Evolutionary conservation across 1,284 basidiomycete species (phyloP), one percentile per base, ranked within the genome.

Genomic region (Psilocybe mexicana): DNA sequence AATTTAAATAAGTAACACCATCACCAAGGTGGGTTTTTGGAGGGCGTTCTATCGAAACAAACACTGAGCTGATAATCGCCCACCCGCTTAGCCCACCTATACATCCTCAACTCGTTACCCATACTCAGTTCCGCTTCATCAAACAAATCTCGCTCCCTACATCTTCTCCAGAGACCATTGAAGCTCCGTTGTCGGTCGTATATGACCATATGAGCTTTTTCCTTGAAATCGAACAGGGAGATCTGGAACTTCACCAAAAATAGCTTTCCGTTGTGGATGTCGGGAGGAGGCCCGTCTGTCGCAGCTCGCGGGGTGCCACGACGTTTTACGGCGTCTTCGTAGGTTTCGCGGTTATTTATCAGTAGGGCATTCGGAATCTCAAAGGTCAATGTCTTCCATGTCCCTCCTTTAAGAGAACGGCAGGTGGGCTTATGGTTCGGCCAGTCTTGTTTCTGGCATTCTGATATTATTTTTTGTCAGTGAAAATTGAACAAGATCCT

Each of bases 191-290:
- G 70, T 18, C 74, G 66, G 58, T 79, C 78, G 57, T 80, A 79
- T 14, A 80, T 63, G 58, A 77, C 59, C 59, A 78, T 70, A 14
- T 64, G 56, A 0, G 57, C 48, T 1, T 66, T 30, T 12, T 63
- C 58, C 18, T 44, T 53, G 5, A 51, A 53, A 2, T 57, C 23
- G 5, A 61, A 24, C 8, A 63, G 23, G 11, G 66, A 55, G 24
- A 68, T 63, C 56, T 80, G 77, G 30, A 79, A 67, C 60, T 80
- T 81, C 59, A 78, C 66, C 23, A 80, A 66, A 66, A 79, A 79
- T 1, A 67, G 61, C 25, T 69, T 70, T 8, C 72, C 66, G 10
- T 69, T 70, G 59, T 77, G 73, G 10, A 72, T 65, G 60, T 79
- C 74, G 5, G 69, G 68, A 3, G 68, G 69, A 12, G 65, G 30